Percentiles rank a stretch among this genome's conserved stretches.
phyloP scores from a whole-genome alignment of 1,284 basidiomycete species.

The Somion occarium region DNA sequence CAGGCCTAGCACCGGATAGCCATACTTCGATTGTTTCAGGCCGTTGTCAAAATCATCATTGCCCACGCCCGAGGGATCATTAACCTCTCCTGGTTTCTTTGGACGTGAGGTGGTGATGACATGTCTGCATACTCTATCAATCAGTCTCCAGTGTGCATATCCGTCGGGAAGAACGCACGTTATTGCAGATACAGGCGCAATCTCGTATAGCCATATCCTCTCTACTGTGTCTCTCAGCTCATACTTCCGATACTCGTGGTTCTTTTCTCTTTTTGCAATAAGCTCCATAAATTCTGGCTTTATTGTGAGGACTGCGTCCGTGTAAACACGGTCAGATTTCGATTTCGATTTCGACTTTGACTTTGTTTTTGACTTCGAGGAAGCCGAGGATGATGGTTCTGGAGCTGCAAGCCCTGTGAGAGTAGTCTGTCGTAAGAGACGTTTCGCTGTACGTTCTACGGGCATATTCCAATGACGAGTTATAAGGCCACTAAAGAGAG shows the following conservation, averaged over 20 bases:
- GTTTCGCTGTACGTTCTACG: background rate
- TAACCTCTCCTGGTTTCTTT: slow-evolving; percentile 28
- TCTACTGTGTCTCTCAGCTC: slow-evolving; percentile 24
- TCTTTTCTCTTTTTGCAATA: slow-evolving; percentile 29
- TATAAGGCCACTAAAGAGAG: background rate
- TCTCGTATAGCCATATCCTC: slow-evolving; percentile 31
- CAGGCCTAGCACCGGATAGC: slow-evolving; percentile 28
- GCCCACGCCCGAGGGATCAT: slow-evolving; percentile 27
- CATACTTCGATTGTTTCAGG: slow-evolving; percentile 24
- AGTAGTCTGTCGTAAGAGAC: background rate
- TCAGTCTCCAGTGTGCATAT: too few relatives aligned
- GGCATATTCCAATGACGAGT: background rate
- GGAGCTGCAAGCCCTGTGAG: background rate
- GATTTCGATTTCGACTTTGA: background rate
- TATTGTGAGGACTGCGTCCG: slow-evolving; percentile 28
- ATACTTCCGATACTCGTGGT: slow-evolving; percentile 33
- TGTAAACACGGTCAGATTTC: slow-evolving; percentile 10
- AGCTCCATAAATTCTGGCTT: slow-evolving; percentile 27
- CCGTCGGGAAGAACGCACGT: slow-evolving; percentile 28
- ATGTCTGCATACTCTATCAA: slow-evolving; percentile 22
- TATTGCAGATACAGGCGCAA: slow-evolving; percentile 25
- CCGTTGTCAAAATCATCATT: slow-evolving; percentile 32
- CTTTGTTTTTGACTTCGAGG: background rate
- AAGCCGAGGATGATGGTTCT: background rate
- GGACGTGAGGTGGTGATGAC: slow-evolving; percentile 24